Evolutionary conservation across 2,329 filamentous ascomycete genomes (phyloP).

Genomic region (Sporothrix globosa): DNA sequence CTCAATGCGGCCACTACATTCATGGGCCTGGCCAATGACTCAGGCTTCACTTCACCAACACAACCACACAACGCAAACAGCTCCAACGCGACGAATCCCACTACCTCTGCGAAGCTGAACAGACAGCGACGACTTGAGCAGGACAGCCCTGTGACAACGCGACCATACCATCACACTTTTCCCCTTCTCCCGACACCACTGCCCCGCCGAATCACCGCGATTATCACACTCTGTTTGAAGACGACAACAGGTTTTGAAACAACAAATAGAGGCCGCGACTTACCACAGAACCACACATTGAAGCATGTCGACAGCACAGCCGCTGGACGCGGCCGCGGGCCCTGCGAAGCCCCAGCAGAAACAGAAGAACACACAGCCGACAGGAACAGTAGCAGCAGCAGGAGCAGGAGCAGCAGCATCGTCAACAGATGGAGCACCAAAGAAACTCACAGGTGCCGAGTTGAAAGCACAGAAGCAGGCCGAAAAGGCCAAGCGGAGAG

Average conservation of each 20-base stretch:
- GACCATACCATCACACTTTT: neutral
- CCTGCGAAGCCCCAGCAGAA: neutral
- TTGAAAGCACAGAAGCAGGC: constrained; percentile 88
- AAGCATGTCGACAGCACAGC: constrained; percentile 26
- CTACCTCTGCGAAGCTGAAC: neutral
- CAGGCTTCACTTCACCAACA: constrained; percentile 11
- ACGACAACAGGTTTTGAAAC: no score
- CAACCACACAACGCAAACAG: neutral
- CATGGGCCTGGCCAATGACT: constrained; percentile 27
- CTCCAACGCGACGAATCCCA: neutral
- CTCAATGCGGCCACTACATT: constrained; percentile 26
- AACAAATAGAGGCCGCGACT: no score
- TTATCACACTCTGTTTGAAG: no score
- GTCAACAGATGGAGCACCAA: constrained; percentile 39
- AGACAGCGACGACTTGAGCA: neutral
- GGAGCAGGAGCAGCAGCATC: constrained; percentile 28
- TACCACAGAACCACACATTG: neutral
- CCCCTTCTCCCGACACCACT: no score
- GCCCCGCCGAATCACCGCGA: no score
- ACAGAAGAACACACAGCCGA: neutral
- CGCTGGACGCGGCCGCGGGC: constrained; percentile 3
- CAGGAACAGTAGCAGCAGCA: constrained; percentile 23
- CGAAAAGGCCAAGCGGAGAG: constrained; percentile 85
- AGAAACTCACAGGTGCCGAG: constrained; percentile 72
- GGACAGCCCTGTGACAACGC: neutral